A percentile compares a stretch with the other conserved stretches of the same genome.
Conservation (phyloP, 2,329 filamentous ascomycete species). For the Elsinoe batatas region DNA sequence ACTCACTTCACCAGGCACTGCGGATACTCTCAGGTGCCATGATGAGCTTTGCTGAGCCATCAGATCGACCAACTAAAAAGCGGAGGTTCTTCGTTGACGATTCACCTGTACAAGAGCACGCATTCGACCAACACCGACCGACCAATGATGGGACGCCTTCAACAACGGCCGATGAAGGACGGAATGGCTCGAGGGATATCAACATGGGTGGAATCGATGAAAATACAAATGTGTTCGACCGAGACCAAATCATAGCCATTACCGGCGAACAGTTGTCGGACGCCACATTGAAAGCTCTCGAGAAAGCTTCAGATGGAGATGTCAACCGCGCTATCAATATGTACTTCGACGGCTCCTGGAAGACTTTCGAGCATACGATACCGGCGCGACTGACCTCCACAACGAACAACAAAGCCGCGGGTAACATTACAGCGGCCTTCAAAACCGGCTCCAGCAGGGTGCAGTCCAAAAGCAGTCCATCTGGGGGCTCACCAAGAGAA, state of each 20-base stretch:
- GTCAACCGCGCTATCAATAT: constrained; percentile 54
- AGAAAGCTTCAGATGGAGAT: constrained; percentile 41
- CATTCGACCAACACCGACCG: constrained; percentile 24
- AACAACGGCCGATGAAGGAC: not conserved
- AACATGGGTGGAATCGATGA: constrained; percentile 14
- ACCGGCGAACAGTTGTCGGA: constrained; percentile 43
- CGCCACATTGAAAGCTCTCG: constrained; percentile 39
- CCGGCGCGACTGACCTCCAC: not conserved
- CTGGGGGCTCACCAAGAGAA: not conserved
- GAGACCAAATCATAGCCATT: constrained; percentile 45
- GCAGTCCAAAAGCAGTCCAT: not conserved
- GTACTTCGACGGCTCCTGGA: constrained; percentile 56
- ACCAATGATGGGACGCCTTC: not conserved
- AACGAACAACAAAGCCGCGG: not conserved
- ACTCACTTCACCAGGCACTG: constrained; percentile 13
- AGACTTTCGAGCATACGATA: constrained; percentile 21
- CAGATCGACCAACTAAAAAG: constrained; percentile 50
- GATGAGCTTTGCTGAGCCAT: constrained; percentile 34
- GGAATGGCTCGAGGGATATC: not conserved
- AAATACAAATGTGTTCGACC: constrained; percentile 39
- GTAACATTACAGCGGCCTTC: not conserved
- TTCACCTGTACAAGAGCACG: constrained; percentile 22
- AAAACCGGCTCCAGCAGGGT: constrained; percentile 11
- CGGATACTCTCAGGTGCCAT: constrained; percentile 13
- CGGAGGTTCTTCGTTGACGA: constrained; percentile 53